phyloP scores from a whole-genome alignment of 768 basidiomycete genomes.

The Rhodotorula paludigena region DNA sequence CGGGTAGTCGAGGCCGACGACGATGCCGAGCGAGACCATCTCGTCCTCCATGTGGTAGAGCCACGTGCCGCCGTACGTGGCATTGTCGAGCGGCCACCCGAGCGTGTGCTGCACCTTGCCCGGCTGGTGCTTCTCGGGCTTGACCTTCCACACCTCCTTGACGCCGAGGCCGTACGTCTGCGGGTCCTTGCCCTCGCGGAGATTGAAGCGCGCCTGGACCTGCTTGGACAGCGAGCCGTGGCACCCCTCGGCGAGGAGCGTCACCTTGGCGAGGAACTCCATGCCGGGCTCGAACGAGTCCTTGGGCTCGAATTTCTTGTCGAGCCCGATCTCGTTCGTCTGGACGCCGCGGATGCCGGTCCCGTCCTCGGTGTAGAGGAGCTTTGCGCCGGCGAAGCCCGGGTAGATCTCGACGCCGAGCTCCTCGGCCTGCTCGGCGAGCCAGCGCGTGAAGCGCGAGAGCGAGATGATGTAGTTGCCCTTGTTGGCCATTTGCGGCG shows the following conservation, averaged over 20 bases:
- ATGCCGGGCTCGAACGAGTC: constrained; percentile 91
- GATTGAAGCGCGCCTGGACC: constrained; percentile 65
- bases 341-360: constrained; percentile 67
- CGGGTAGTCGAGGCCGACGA: constrained; percentile 87
- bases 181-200: constrained; percentile 65
- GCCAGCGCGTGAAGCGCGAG: constrained; percentile 82
- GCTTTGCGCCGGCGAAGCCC: constrained; percentile 84
- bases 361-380: constrained; percentile 66
- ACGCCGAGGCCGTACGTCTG: constrained; percentile 95
- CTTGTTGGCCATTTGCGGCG: constrained; percentile 92
- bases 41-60: constrained; percentile 93
- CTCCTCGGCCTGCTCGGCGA: constrained; percentile 75
- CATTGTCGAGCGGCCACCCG: constrained; percentile 79
- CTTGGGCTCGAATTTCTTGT: constrained; percentile 68
- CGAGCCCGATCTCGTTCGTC: constrained; percentile 91
- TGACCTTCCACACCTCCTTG: constrained; percentile 95
- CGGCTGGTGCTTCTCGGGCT: constrained; percentile 60
- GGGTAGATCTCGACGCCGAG: constrained; percentile 92
- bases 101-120: constrained; percentile 88
- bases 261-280: constrained; percentile 87
- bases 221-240: constrained; percentile 86
- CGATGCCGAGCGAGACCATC: constrained; percentile 81
- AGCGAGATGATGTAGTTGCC: constrained; percentile 91
- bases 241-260: constrained; percentile 88
- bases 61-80: constrained; percentile 87